Conservation (phyloP, 495 filamentous ascomycete species). For the Echria macrotheca region DNA sequence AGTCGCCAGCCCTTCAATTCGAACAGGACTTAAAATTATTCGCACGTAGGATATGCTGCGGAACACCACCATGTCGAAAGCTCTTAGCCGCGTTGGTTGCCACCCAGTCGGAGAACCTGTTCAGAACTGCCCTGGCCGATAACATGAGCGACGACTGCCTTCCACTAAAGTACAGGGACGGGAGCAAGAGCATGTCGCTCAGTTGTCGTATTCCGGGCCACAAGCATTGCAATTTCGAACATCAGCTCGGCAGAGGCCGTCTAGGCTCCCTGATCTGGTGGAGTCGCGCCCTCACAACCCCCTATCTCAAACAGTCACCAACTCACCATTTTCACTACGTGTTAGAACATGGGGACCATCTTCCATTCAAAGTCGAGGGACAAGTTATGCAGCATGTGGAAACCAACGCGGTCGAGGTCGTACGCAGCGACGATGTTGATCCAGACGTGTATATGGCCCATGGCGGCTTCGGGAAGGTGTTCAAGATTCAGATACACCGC, state of each 20-base stretch:
- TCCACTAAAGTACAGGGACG: neutral
- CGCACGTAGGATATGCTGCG: neutral
- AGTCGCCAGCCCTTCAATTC: neutral
- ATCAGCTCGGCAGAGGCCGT: neutral
- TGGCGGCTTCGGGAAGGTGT: neutral
- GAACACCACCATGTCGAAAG: slow-evolving; percentile 1
- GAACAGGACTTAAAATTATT: neutral
- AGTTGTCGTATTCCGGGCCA: neutral
- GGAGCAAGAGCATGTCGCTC: neutral
- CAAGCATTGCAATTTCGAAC: neutral
- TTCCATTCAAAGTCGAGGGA: neutral
- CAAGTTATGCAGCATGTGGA: neutral
- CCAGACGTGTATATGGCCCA: neutral
- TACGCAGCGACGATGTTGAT: neutral
- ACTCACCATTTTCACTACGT: slow-evolving; percentile 7
- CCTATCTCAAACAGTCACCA: slow-evolving; percentile 1
- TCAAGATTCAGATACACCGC: neutral
- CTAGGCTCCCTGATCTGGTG: neutral
- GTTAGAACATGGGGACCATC: neutral
- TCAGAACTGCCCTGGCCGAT: neutral
- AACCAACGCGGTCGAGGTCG: neutral
- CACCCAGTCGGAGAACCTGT: neutral
- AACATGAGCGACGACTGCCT: slow-evolving; percentile 8
- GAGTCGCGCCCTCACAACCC: neutral
- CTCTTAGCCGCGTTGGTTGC: neutral